These are phyloP conservation scores for Chrysoporthe cubensis DNA, from an alignment of 2,329 filamentous ascomycete species.

Conservation along the genomic window DNA sequence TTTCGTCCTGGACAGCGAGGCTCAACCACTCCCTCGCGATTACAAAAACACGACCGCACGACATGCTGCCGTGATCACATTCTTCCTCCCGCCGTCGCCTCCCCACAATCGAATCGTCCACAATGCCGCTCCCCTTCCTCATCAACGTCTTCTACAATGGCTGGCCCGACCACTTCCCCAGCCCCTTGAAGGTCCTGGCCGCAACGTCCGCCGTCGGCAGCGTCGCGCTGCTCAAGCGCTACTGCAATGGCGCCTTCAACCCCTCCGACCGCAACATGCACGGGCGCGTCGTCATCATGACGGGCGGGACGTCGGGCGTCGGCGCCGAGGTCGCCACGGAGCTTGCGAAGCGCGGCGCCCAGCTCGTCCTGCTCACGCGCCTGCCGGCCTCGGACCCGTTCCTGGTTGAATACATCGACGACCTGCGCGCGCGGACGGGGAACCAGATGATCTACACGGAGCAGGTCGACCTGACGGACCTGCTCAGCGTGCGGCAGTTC, in stretches of 20 bases:
- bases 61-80: constrained; percentile 26
- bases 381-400: constrained; percentile 83
- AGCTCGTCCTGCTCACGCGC: constrained; percentile 87
- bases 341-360: constrained; percentile 81
- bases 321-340: constrained; percentile 76
- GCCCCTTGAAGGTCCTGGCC: constrained; percentile 48
- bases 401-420: constrained; percentile 89
- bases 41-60: constrained; percentile 6
- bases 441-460: constrained; percentile 95
- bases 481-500: constrained; percentile 91
- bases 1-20: constrained; percentile 12
- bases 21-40: neutral
- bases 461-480: constrained; percentile 83
- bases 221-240: constrained; percentile 66
- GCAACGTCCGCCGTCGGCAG: constrained; percentile 41
- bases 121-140: constrained; percentile 59
- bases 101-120: constrained; percentile 29
- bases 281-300: constrained; percentile 91
- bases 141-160: constrained; percentile 52
- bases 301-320: constrained; percentile 91
- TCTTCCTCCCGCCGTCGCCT: constrained; percentile 8
- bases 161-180: constrained; percentile 52
- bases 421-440: constrained; percentile 73
- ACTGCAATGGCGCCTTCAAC: constrained; percentile 76
- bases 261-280: constrained; percentile 82